A percentile compares a stretch with the other conserved stretches of the same genome.
These are phyloP conservation scores for Neopestalotiopsis rosae DNA, from an alignment of 2,329 filamentous ascomycete genomes.

Conservation along the genomic window DNA sequence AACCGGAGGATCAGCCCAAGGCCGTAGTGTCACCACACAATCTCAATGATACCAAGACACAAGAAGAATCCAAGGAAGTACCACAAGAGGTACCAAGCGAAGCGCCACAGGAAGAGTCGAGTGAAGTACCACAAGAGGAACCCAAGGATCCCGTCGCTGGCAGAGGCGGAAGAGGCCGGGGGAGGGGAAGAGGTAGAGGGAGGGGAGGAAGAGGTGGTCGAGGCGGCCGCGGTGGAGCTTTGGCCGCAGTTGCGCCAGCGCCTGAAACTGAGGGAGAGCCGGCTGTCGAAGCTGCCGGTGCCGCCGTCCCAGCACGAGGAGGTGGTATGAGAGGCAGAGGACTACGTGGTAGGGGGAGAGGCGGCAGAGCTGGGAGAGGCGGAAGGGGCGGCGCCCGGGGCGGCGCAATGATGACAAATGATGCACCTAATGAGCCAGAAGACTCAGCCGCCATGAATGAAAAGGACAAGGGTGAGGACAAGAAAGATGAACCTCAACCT, in stretches of 20 bases:
- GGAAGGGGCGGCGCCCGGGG: neutral
- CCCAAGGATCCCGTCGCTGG: neutral
- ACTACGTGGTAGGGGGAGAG: neutral
- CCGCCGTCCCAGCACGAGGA: neutral
- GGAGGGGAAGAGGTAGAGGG: neutral
- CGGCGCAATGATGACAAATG: neutral
- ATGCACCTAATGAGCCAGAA: neutral
- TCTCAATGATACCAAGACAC: neutral
- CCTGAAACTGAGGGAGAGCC: neutral
- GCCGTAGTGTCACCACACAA: neutral
- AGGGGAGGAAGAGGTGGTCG: conserved; percentile 1
- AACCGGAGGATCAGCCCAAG: neutral
- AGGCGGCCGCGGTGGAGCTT: neutral
- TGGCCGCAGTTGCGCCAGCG: neutral
- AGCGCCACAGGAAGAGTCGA: neutral
- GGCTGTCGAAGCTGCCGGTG: neutral
- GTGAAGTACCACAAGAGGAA: neutral
- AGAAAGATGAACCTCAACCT: neutral
- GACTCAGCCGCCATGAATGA: neutral
- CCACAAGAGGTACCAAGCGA: neutral
- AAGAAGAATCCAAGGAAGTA: neutral
- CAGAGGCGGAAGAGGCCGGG: neutral
- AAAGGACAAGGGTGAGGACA: neutral
- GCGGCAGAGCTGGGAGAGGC: conserved; percentile 3
- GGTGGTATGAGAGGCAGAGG: conserved; percentile 9